Conservation (phyloP, 768 basidiomycete species). For the Jaapia argillacea region DNA sequence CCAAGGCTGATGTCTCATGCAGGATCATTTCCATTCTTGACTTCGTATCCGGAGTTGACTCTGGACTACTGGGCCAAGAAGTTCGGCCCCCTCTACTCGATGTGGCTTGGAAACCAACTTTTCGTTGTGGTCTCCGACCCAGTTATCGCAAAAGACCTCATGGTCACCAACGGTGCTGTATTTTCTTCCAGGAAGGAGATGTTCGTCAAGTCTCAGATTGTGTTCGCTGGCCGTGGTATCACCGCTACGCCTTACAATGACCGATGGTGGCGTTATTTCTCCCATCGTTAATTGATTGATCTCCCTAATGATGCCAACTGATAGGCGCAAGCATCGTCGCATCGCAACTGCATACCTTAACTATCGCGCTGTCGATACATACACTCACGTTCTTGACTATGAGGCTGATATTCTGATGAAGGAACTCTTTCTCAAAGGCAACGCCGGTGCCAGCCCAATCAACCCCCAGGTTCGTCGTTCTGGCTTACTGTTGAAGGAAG, state of each 20-base stretch:
- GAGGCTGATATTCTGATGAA: constrained; percentile 29
- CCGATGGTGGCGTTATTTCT: too few species aligned
- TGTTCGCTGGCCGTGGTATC: constrained; percentile 32
- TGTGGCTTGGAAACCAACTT: too few species aligned
- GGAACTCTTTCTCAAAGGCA: constrained; percentile 27
- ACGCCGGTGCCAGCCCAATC: too few species aligned
- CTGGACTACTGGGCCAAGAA: too few species aligned
- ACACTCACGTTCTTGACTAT: constrained; percentile 25
- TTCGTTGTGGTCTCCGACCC: too few species aligned
- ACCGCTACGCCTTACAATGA: constrained; percentile 35
- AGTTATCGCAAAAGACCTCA: too few species aligned
- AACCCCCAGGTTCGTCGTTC: constrained; percentile 30
- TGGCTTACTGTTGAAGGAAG: constrained; percentile 28
- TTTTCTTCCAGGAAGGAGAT: too few species aligned
- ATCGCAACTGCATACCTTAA: constrained; percentile 26
- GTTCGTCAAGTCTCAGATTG: constrained; percentile 33
- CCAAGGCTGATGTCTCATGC: too few species aligned
- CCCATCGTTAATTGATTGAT: constrained; percentile 8
- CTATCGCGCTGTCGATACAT: constrained; percentile 23
- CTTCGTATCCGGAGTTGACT: too few species aligned
- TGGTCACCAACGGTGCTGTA: too few species aligned
- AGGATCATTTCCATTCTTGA: too few species aligned
- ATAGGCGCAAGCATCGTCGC: constrained; percentile 32
- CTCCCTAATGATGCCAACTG: constrained; percentile 9
- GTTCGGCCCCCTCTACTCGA: too few species aligned